Percentiles rank a stretch among this genome's conserved stretches.
Evolutionary conservation across 2,329 filamentous ascomycete genomes (phyloP).

Genomic region (Graphilbum sp.): DNA sequence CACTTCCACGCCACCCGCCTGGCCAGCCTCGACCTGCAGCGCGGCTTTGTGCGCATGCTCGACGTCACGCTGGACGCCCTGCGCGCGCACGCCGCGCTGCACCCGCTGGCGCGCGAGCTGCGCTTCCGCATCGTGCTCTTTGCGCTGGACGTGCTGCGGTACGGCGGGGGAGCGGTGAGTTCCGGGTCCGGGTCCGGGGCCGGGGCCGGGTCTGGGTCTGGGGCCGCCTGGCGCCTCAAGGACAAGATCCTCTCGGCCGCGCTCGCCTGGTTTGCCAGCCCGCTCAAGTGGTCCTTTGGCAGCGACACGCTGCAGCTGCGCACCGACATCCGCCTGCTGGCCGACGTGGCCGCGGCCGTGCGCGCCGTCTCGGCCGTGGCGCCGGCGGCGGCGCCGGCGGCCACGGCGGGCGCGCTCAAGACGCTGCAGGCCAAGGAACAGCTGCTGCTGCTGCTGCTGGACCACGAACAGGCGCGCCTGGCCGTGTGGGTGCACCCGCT

Average conservation of each 20-base stretch:
- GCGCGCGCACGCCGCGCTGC: slow-evolving; percentile 44
- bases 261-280: slow-evolving; percentile 71
- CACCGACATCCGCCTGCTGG: slow-evolving; percentile 70
- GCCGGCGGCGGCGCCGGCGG: slow-evolving; percentile 30
- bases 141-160: slow-evolving; percentile 58
- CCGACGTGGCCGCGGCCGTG: slow-evolving; percentile 55
- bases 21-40: slow-evolving; percentile 65
- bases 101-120: slow-evolving; percentile 83
- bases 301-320: slow-evolving; percentile 88
- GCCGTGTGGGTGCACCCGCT: slow-evolving; percentile 83
- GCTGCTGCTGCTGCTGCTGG: slow-evolving; percentile 62
- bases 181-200: too few species aligned
- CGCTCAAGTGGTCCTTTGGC: slow-evolving; percentile 76
- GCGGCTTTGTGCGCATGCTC: slow-evolving; percentile 67
- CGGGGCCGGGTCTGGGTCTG: too few species aligned
- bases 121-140: slow-evolving; percentile 80
- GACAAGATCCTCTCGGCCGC: slow-evolving; percentile 77
- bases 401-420: slow-evolving; percentile 32
- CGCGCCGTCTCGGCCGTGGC: slow-evolving; percentile 47
- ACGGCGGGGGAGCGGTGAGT: too few species aligned
- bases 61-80: slow-evolving; percentile 63
- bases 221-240: slow-evolving; percentile 55
- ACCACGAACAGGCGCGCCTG: slow-evolving; percentile 70
- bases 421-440: slow-evolving; percentile 60
- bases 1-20: slow-evolving; percentile 91